Evolutionary conservation across 2,329 filamentous ascomycete species (phyloP), one percentile per base, ranked within the genome.

Genomic region (Emergomyces pasteurianus): DNA sequence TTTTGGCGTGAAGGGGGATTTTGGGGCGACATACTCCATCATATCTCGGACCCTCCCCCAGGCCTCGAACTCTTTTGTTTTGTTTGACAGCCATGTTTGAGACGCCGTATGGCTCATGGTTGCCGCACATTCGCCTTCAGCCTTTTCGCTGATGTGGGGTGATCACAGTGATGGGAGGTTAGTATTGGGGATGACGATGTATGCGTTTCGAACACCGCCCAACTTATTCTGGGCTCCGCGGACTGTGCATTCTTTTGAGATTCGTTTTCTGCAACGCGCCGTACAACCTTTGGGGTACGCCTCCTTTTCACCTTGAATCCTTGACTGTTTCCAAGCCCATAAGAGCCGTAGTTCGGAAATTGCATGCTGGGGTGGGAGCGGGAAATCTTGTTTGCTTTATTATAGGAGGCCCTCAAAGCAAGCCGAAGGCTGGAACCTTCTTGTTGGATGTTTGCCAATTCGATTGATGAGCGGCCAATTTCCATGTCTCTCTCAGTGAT

Each of bases 71-170:
- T 70, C 68, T 56, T 62, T 66, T 5, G 66, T 64, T 34, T 67
- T 59, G 8, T 65, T 58, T 47, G 66, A 68, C 36, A 67, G 60
- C 71, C 71, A 73, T 40, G 67, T 72, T 50, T 64, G 66, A 26
- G 71, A 73, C 9, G 66, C 63, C 10, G 62, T 66, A 57, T 69
- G 60, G n/a, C 65, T 66, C 63, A 67, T 67, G n/a, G 36, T 43
- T 54, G 46, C 36, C 31, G 46, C 7, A 21, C 21, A 12, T 5
- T 26, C 6, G 46, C 28, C 23, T 28, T 26, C 23, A 16, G 18
- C 5, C 21, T 21, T 18, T 23, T 14, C n/a, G 40, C 16, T 49
- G 9, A 21, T 58, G 34, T 42, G 26, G 21, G 12, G 2, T 23
- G 18, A 18, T 36, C 26, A 2, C 16, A 28, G n/a, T 9, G 36